Evolutionary conservation across 1,284 basidiomycete genomes (phyloP).

Genomic region (Crepidotus sp.): DNA sequence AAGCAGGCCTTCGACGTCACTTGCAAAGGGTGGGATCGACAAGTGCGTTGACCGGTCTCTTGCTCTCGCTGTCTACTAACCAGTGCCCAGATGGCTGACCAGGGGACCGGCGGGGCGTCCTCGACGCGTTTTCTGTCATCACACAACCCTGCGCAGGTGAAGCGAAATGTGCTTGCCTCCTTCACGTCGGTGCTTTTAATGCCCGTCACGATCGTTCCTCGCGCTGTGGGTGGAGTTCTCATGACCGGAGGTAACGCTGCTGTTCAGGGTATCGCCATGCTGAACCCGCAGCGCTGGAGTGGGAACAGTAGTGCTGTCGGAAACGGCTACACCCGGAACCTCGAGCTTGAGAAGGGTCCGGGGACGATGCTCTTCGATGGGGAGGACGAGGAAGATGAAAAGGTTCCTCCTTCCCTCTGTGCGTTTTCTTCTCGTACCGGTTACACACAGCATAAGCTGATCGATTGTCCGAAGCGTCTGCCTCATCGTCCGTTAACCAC

Average conservation of each 20-base stretch:
- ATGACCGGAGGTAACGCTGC: constrained; percentile 67
- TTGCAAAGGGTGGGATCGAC: constrained; percentile 72
- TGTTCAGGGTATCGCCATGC: constrained; percentile 77
- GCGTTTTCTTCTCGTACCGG: background rate
- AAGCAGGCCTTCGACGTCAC: constrained; percentile 68
- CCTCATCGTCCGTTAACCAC: constrained; percentile 16
- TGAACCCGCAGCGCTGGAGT: constrained; percentile 79
- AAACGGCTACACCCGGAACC: constrained; percentile 32
- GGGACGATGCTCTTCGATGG: constrained; percentile 57
- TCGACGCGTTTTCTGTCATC: constrained; percentile 68
- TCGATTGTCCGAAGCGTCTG: constrained; percentile 10
- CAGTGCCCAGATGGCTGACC: constrained; percentile 18
- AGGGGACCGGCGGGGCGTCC: constrained; percentile 28
- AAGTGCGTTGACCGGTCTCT: constrained; percentile 33
- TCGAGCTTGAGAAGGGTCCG: constrained; percentile 33
- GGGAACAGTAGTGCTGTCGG: constrained; percentile 20
- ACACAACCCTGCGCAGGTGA: constrained; percentile 85
- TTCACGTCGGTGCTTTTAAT: constrained; percentile 87
- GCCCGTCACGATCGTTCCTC: constrained; percentile 93
- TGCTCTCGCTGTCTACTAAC: constrained; percentile 10
- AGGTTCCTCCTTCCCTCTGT: constrained; percentile 11
- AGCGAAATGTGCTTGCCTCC: constrained; percentile 85
- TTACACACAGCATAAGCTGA: background rate
- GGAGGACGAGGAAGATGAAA: constrained; percentile 39
- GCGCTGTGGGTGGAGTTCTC: constrained; percentile 72